Conservation (phyloP, 2,329 filamentous ascomycete species). For the Fusarium veterinarium region DNA sequence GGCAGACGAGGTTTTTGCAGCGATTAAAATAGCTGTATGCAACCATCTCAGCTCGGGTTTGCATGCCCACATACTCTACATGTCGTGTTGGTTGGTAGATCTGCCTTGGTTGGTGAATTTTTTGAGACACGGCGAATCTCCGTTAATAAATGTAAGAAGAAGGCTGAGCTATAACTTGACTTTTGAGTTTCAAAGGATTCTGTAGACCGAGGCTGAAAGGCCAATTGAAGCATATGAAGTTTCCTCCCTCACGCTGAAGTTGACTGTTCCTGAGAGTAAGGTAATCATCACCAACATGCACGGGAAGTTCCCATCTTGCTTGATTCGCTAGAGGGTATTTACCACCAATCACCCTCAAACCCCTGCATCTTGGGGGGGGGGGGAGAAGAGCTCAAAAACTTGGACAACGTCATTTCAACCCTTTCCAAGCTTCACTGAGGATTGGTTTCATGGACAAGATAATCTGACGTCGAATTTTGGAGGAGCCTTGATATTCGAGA, state of each 20-base stretch:
- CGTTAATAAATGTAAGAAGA: conserved; percentile 5
- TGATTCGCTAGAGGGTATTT: not conserved
- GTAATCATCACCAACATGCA: not conserved
- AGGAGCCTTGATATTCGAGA: not conserved
- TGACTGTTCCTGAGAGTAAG: not conserved
- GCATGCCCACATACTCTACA: not conserved
- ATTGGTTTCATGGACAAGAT: not conserved
- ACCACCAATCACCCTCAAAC: conserved; percentile 15
- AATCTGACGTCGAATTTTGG: not conserved
- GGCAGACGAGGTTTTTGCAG: not conserved
- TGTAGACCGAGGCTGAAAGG: conserved; percentile 3
- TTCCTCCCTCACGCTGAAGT: not conserved
- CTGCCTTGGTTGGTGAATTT: not conserved
- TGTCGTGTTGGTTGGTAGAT: not conserved
- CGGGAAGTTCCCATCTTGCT: not conserved
- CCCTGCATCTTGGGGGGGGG: conserved; percentile 6
- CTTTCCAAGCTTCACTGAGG: not conserved
- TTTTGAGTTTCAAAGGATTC: not conserved
- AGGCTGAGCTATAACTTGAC: not conserved
- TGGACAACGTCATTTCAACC: conserved; percentile 15
- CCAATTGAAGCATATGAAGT: conserved; percentile 15
- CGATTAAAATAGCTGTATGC: conserved; percentile 28
- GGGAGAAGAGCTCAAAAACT: not conserved
- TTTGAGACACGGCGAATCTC: conserved; percentile 9
- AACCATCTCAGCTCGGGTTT: conserved; percentile 22